A percentile compares a stretch with the other conserved stretches of the same genome.
phyloP scores from a whole-genome alignment of 148 eudicot genomes.

The Simmondsia chinensis region DNA sequence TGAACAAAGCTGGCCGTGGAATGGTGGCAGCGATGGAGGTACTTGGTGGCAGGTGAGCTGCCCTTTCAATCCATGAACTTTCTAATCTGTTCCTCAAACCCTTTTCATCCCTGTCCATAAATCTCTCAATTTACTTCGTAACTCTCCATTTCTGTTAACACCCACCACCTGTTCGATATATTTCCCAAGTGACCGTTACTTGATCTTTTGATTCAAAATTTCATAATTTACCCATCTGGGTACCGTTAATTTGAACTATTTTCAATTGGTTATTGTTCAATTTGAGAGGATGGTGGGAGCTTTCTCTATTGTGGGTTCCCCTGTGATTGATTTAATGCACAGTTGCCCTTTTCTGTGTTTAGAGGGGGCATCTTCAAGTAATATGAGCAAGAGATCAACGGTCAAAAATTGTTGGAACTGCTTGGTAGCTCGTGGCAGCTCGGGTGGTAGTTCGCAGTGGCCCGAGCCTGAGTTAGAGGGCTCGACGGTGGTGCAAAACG shows the following conservation, averaged over 20 bases:
- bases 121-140: conserved; percentile 7
- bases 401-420: too few species aligned
- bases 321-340: conserved; percentile 52
- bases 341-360: conserved; percentile 57
- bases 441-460: too few species aligned
- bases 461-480: too few species aligned
- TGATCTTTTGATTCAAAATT: background rate
- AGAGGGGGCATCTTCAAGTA: conserved; percentile 39
- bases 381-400: conserved; percentile 17
- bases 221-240: conserved; percentile 12
- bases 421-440: too few species aligned
- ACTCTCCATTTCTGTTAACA: too few species aligned
- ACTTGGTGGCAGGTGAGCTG: too few species aligned
- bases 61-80: too few species aligned
- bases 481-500: too few species aligned
- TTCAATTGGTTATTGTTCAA: conserved; percentile 6
- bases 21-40: too few species aligned
- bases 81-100: conserved; percentile 8
- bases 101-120: conserved; percentile 13
- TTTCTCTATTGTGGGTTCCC: conserved; percentile 54
- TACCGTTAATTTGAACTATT: conserved; percentile 5
- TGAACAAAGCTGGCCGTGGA: too few species aligned
- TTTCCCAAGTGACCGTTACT: conserved; percentile 16
- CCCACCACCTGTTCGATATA: conserved; percentile 20
- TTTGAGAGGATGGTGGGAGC: conserved; percentile 46